Evolutionary conservation across 78 protist species (phyloP).

Genomic region (Acrasis kona): DNA sequence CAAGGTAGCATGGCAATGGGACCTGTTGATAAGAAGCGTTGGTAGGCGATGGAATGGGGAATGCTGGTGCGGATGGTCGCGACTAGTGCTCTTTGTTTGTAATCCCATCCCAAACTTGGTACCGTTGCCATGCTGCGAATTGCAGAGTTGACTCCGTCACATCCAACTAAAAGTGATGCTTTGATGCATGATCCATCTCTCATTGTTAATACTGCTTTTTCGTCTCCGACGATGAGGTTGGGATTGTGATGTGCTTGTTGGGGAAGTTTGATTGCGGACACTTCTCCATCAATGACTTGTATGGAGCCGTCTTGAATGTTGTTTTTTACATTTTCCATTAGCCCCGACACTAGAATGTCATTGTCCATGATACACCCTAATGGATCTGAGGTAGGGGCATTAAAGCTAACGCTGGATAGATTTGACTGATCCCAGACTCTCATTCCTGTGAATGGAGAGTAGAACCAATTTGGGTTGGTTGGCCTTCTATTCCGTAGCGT

Average conservation of each 20-base stretch:
- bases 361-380: background rate
- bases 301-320: background rate
- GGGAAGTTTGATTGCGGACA: background rate
- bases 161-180: background rate
- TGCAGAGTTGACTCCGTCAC: background rate
- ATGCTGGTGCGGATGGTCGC: background rate
- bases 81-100: conserved; percentile 1
- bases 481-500: background rate
- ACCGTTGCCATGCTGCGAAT: background rate
- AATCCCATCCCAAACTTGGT: background rate
- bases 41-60: background rate
- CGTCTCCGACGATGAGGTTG: too few species aligned
- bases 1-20: conserved; percentile 9
- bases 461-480: too few species aligned
- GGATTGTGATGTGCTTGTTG: background rate
- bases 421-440: background rate
- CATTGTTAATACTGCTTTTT: too few species aligned
- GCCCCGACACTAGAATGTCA: background rate
- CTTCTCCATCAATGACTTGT: background rate
- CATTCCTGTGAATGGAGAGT: background rate
- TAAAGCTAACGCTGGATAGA: background rate
- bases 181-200: too few species aligned
- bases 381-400: background rate
- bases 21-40: background rate
- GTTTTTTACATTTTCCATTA: background rate